Base-by-base conservation (phyloP, 768 basidiomycete species). In the Tricholoma hemisulphureum region DNA sequence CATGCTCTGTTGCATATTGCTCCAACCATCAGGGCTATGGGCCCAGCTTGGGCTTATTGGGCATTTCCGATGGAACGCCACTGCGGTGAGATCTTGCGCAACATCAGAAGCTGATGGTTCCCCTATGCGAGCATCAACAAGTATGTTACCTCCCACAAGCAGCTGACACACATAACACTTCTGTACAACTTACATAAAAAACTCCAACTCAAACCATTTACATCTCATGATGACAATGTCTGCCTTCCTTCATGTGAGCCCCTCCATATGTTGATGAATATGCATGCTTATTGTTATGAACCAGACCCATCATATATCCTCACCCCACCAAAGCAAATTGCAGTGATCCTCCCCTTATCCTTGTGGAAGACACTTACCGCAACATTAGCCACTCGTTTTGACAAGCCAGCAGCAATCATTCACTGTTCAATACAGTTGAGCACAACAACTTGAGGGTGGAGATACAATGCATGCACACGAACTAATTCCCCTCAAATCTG, bases 1-100 rank as follows among this genome's bases (percentile, higher is more conserved):
- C n/a, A n/a, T n/a, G n/a, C n/a, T n/a, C n/a, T n/a, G n/a, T n/a
- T n/a, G n/a, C n/a, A n/a, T n/a, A n/a, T n/a, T n/a, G n/a, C n/a
- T n/a, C n/a, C n/a, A n/a, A n/a, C n/a, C n/a, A n/a, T n/a, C n/a
- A n/a, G n/a, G n/a, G n/a, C n/a, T n/a, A n/a, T n/a, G 39, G 21
- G 62, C 21, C 53, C 60, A 72, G 73, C 74, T 11, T 77, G 74
- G 72, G 57, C 61, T 1, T 72, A 67, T 46, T 75, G 75, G 77
- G 66, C 73, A 3, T 78, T 77, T 61, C 64, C 68, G 0, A 75
- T 75, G 68, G 77, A 78, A 55, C 64, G 71, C 4, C 75, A 69
- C 53, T 77, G 77, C 55, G 70, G 74, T 0, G 23, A 16, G 1
- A 58, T 79, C 4, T 51, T 58, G 16, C 68, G 57, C 2, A 59